These are phyloP conservation scores for Blepharisma stoltei DNA, from an alignment of 73 alveolate genomes.

Conservation along the genomic window DNA sequence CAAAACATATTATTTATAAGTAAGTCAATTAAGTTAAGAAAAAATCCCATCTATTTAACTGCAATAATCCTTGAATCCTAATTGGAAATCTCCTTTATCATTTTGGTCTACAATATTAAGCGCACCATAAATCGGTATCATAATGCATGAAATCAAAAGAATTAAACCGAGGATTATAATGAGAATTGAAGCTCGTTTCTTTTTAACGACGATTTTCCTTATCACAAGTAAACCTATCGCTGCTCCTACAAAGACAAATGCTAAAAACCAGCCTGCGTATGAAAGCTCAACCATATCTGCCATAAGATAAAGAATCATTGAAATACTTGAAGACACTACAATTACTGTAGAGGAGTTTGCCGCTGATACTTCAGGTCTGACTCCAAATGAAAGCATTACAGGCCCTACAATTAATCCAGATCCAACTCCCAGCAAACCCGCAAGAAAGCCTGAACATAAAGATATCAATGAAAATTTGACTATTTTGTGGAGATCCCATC, in stretches of 20 bases:
- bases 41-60: background rate
- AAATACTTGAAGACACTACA: background rate
- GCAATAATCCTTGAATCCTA: conserved; percentile 4
- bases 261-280: background rate
- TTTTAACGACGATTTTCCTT: background rate
- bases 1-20: too few species aligned
- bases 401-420: conserved; percentile 8
- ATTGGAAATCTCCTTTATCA: background rate
- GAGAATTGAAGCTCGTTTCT: background rate
- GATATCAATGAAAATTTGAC: background rate
- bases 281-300: background rate
- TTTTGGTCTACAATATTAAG: background rate
- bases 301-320: background rate
- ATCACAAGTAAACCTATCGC: background rate
- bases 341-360: background rate
- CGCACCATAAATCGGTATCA: conserved; percentile 1
- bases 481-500: background rate
- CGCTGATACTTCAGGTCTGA: conserved; percentile 14
- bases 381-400: background rate
- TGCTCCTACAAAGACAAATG: background rate
- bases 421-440: background rate
- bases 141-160: background rate
- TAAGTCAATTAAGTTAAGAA: too few species aligned
- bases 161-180: background rate
- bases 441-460: background rate